phyloP scores from a whole-genome alignment of 1,139 yeast genomes.

The Geotrichum fermentans region DNA sequence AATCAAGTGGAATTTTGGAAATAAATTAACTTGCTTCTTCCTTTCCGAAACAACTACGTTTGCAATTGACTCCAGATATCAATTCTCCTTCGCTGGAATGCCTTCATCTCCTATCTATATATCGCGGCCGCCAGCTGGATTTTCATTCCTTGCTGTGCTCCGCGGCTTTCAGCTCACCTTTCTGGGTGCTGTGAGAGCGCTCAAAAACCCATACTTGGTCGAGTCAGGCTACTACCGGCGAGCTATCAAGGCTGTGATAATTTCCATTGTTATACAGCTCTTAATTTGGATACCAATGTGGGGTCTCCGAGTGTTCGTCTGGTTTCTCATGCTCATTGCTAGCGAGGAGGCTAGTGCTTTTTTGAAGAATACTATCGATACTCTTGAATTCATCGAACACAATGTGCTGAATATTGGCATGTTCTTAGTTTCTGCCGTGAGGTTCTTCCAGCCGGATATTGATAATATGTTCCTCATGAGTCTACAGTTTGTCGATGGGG shows the following conservation, averaged over 20 bases:
- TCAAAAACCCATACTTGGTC: constrained; percentile 44
- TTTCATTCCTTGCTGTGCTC: constrained; percentile 45
- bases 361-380: constrained; percentile 26
- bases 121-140: constrained; percentile 48
- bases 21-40: no score
- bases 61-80: no score
- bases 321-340: constrained; percentile 19
- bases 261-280: constrained; percentile 42
- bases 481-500: constrained; percentile 42
- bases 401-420: constrained; percentile 45
- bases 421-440: constrained; percentile 41
- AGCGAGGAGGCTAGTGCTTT: not conserved
- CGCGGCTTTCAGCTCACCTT: constrained; percentile 54
- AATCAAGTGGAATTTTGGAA: no score
- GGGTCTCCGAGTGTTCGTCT: constrained; percentile 23
- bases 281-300: constrained; percentile 39
- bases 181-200: constrained; percentile 47
- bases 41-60: no score
- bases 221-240: constrained; percentile 37
- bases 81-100: no score
- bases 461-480: constrained; percentile 42
- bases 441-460: constrained; percentile 40
- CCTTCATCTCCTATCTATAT: constrained; percentile 46
- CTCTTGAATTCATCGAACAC: constrained; percentile 38
- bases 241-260: constrained; percentile 37